Base-by-base conservation (phyloP, 305 asterid species). In the Fraxinus sp. region DNA sequence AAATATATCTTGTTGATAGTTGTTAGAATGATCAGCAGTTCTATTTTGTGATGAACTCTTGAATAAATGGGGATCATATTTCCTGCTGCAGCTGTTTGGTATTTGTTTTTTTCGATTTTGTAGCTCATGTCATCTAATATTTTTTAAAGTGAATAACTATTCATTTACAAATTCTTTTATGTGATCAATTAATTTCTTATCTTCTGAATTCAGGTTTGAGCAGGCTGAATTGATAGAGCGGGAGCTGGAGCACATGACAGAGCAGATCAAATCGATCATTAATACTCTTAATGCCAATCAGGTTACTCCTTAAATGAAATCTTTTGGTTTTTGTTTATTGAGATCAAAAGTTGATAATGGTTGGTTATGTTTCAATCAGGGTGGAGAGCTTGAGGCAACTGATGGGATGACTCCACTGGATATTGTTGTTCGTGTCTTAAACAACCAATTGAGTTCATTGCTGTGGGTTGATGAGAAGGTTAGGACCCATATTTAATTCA, bases 381-480 rank as follows among this genome's bases (percentile, higher is more conserved):
- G 98, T 49, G 98, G 99, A 85, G 98, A 91, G 89, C 92, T 90
- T 77, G 94, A 91, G 86, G 93, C 92, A 85, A 77, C 91, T 3
- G 97, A 92, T 80, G 95, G 92, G 81, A 88, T 92, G 96, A 86
- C 86, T 87, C 98, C 99, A 3, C 85, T 96, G 80, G 99, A 95
- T 88, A 92, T 86, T 78, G 98, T 92, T 37, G 97, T 95, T 75
- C 92, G 94, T 78, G 95, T 97, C 85, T 83, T 97, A 77, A 97
- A 97, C 94, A 95, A 95, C 85, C 98, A 97, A 81, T 83, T 96
- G 87, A 95, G 97, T 87, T 95, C 98, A 14, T 86, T 95, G 93
- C 91, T 92, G 94, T 93, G 96, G 98, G 86, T 95, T 64, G 98
- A 96, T 86, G 99, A 97, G 89, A 97, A 97, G 98, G 99, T 94